Evolutionary conservation across 441 rosid genomes (phyloP).

Genomic region (Erysimum cheiri): DNA sequence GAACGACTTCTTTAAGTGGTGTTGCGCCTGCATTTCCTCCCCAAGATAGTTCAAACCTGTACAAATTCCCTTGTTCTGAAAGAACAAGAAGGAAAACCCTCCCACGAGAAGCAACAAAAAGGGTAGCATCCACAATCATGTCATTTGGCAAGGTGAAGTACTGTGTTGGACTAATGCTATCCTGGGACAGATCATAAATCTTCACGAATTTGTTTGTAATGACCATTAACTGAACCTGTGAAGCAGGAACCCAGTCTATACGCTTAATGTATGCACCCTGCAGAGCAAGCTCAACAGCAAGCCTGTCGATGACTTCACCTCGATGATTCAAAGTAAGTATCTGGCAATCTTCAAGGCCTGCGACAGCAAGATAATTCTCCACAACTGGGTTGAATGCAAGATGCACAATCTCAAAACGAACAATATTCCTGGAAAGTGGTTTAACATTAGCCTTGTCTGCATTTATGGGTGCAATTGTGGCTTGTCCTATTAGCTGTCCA

Average conservation of each 20-base stretch:
- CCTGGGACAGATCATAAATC: constrained; percentile 98
- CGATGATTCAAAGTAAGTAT: constrained; percentile 95
- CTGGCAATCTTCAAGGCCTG: constrained; percentile 99
- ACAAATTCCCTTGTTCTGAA: constrained; percentile 88
- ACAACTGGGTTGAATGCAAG: constrained; percentile 83
- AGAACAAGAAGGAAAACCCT: constrained; percentile 90
- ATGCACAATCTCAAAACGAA: constrained; percentile 99
- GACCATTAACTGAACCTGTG: constrained; percentile 97
- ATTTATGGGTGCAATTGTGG: constrained; percentile 89
- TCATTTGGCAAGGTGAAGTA: constrained; percentile 90
- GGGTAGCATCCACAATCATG: constrained; percentile 90
- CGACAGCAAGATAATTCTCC: constrained; percentile 98
- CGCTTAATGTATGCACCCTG: constrained; percentile 96
- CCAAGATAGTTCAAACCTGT: constrained; percentile 77
- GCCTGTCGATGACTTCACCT: constrained; percentile 99
- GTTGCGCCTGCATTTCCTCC: constrained; percentile 93
- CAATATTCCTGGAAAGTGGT: constrained; percentile 96
- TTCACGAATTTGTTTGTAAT: constrained; percentile 96
- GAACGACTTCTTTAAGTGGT: constrained; percentile 84
- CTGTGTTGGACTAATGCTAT: constrained; percentile 95
- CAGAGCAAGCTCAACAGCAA: constrained; percentile 97
- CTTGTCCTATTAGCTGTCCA: constrained; percentile 97
- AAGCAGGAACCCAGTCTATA: constrained; percentile 98
- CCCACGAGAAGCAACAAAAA: constrained; percentile 86
- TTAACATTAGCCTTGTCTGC: constrained; percentile 98